Conservation (phyloP, 176 grass and related monocot genomes). For the Otatea glauca region DNA sequence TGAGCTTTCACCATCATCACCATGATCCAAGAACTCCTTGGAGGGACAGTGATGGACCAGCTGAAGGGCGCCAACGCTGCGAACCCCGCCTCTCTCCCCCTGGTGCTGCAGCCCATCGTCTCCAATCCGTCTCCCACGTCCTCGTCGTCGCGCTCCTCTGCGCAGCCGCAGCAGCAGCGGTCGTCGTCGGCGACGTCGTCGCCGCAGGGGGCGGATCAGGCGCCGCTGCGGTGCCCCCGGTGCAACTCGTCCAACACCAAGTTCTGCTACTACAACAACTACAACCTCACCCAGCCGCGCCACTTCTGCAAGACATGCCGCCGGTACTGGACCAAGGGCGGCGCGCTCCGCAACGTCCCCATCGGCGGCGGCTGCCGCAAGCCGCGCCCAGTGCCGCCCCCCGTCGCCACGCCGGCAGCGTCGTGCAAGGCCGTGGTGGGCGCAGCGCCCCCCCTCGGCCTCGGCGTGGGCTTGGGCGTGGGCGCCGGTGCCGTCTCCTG, state of each 20-base stretch:
- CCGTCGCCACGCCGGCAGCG: conserved; percentile 39
- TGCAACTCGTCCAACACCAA: conserved; percentile 85
- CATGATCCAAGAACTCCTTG: conserved; percentile 78
- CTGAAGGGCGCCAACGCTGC: conserved; percentile 32
- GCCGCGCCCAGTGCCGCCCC: conserved; percentile 52
- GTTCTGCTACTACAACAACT: conserved; percentile 95
- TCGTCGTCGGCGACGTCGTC: conserved; percentile 51
- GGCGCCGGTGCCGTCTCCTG: conserved; percentile 37
- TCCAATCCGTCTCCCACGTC: conserved; percentile 62
- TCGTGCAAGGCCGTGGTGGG: conserved; percentile 49
- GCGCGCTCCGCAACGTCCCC: conserved; percentile 80
- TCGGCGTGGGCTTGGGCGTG: conserved; percentile 33
- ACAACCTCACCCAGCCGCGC: conserved; percentile 76
- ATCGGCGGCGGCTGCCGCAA: conserved; percentile 77
- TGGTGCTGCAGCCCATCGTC: conserved; percentile 45
- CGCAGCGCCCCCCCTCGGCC: conserved; percentile 39
- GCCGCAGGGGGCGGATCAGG: conserved; percentile 45
- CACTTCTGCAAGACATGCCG: conserved; percentile 94
- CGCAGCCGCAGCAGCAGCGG: conserved; percentile 38
- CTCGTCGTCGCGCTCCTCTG: conserved; percentile 40
- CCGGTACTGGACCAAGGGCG: conserved; percentile 87
- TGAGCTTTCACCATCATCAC: conserved; percentile 29
- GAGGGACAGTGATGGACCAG: conserved; percentile 60
- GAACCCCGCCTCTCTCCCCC: conserved; percentile 30
- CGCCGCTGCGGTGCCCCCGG: conserved; percentile 65